A percentile compares a stretch with the other conserved stretches of the same genome.
Conservation (phyloP, 225 moss, liverwort and hornwort genomes). For the Physcomitrellopsis africana region DNA sequence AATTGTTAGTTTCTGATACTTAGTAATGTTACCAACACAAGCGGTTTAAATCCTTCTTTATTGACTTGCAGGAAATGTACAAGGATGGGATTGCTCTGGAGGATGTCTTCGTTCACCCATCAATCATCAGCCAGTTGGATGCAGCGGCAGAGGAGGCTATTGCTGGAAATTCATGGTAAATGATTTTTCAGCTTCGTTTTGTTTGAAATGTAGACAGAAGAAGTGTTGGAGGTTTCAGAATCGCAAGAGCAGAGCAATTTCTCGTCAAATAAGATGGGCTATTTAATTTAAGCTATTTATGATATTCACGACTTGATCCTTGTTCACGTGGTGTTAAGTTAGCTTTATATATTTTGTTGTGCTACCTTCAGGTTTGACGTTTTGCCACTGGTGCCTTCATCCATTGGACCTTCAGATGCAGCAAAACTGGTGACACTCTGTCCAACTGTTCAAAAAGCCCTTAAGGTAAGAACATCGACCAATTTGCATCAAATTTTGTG, state of each 20-base stretch:
- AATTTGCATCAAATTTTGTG: conserved; percentile 14
- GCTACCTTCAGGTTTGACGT: conserved; percentile 76
- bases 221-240: conserved; percentile 25
- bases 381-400: conserved; percentile 79
- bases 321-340: not conserved
- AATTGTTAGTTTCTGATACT: conserved; percentile 22
- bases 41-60: conserved; percentile 15
- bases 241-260: conserved; percentile 15
- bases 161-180: conserved; percentile 78
- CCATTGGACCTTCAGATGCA: conserved; percentile 74
- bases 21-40: conserved; percentile 5
- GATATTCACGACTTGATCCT: conserved; percentile 19
- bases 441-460: conserved; percentile 82
- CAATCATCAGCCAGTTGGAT: conserved; percentile 83
- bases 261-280: conserved; percentile 7
- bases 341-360: not conserved
- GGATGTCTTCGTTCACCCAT: conserved; percentile 85
- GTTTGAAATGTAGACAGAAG: conserved; percentile 7
- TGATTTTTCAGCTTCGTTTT: not conserved
- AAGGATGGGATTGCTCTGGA: conserved; percentile 81
- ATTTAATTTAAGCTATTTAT: conserved; percentile 8
- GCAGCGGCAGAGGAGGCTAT: conserved; percentile 93
- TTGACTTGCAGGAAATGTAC: conserved; percentile 74
- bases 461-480: conserved; percentile 60
- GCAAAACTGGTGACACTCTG: conserved; percentile 77